Base-by-base conservation (phyloP, 257 asterid genomes). In the Sherardia arvensis region DNA sequence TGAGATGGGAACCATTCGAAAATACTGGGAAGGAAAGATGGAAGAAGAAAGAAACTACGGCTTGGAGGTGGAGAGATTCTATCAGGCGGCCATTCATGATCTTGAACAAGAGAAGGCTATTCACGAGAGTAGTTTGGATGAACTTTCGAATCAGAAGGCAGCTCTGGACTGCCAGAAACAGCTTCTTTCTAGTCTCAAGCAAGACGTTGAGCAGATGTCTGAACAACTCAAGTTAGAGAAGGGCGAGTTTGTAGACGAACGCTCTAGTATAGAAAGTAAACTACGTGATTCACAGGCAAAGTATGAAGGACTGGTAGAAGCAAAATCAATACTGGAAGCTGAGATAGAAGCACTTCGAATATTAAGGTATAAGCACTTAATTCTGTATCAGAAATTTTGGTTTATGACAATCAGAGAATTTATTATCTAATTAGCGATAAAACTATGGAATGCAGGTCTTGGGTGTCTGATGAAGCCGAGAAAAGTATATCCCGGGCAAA, bases 381-480 rank as follows among this genome's bases (percentile, higher is more conserved):
- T 10, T 40, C 1, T 7, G 11, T 40, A 21, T 22, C 5, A 7
- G 4, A 4, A 43, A 3, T 15, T 43, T 43, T 15, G 21, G 33
- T 65, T 63, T 20, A n/a, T 21, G 38, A 65, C 15, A 25, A 45
- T 27, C 30, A 36, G 43, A 22, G 20, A n/a, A n/a, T 26, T 23
- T 10, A 12, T 60, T 29, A 36, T 26, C 11, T 32, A 18, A 57
- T 29, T 30, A 59, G 32, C 45, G 26, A 51, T 26, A 23, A 20
- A 36, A 27, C 56, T 47, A 5, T 20, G 38, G 53, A 38, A 23
- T 73, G 62, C 85, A 93, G 99, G 73, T 85, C 94, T 34, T 93
- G 96, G 99, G 80, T 90, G n/a, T 94, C 84, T 75, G 96, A 87
- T 7, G 99, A 93, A 77, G 99, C 95, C 8, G 80, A 79, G 61